Evolutionary conservation across 345 rosid genomes (phyloP).

Genomic region (Lumnitzera littorea): DNA sequence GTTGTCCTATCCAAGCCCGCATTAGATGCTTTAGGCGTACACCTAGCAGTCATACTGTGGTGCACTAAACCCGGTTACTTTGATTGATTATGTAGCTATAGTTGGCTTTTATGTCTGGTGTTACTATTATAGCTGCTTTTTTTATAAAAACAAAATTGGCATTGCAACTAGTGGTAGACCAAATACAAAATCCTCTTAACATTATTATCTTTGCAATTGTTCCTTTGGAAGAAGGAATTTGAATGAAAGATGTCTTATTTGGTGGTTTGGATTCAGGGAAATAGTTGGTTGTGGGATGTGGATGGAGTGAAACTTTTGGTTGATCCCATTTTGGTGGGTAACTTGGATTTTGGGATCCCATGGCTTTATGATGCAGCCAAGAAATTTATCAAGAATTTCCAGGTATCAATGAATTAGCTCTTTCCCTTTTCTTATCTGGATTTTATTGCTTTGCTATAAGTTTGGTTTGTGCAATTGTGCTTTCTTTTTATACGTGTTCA

Average conservation of each 20-base stretch:
- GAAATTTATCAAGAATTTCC: slow-evolving; percentile 56
- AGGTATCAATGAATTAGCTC: slow-evolving; percentile 29
- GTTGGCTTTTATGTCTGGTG: too few species aligned
- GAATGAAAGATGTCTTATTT: neutral
- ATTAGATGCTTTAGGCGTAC: too few species aligned
- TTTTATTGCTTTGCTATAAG: neutral
- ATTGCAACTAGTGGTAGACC: too few species aligned
- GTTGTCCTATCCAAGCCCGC: too few species aligned
- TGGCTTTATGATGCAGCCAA: slow-evolving; percentile 88
- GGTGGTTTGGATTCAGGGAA: slow-evolving; percentile 38
- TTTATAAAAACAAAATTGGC: too few species aligned
- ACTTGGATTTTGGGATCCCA: slow-evolving; percentile 91
- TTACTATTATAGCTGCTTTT: too few species aligned
- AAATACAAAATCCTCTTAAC: too few species aligned
- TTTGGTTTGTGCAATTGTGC: neutral
- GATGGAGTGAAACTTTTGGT: slow-evolving; percentile 61
- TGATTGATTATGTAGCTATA: neutral
- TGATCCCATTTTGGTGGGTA: slow-evolving; percentile 83
- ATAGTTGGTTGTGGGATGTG: slow-evolving; percentile 89
- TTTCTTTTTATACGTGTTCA: neutral
- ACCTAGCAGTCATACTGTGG: too few species aligned
- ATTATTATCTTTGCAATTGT: neutral
- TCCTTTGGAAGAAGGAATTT: neutral
- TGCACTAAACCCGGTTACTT: too few species aligned
- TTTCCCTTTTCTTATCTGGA: neutral